Conservation (phyloP, 2,329 filamentous ascomycete genomes). For the Xylariaceae sp. region DNA sequence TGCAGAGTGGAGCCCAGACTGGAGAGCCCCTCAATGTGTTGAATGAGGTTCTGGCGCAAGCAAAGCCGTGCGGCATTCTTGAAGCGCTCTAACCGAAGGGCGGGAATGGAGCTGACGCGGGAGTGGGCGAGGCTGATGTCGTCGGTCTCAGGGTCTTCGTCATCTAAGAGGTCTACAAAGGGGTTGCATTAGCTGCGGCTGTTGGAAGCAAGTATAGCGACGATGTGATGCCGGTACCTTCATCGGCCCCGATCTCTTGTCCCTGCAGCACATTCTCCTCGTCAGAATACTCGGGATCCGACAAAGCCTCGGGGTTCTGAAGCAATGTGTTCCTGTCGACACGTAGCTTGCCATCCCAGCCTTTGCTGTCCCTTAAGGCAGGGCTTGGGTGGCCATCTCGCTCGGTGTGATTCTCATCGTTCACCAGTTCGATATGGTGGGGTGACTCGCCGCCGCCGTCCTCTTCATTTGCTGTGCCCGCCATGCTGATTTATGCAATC, state of each 20-base stretch:
- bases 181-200: constrained; percentile 7
- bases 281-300: constrained; percentile 82
- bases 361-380: constrained; percentile 55
- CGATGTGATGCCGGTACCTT: constrained; percentile 49
- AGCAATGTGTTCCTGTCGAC: constrained; percentile 66
- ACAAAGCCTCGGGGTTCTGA: constrained; percentile 74
- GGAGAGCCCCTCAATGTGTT: constrained; percentile 70
- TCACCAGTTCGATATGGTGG: constrained; percentile 44
- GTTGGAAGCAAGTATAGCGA: neutral
- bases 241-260: constrained; percentile 75
- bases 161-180: constrained; percentile 52
- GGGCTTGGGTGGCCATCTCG: constrained; percentile 36
- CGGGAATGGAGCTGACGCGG: constrained; percentile 72
- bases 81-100: constrained; percentile 81
- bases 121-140: constrained; percentile 91
- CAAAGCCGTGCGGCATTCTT: constrained; percentile 71
- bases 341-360: constrained; percentile 81
- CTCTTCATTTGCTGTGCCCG: constrained; percentile 16
- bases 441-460: constrained; percentile 23
- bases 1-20: constrained; percentile 61
- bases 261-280: constrained; percentile 63
- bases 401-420: constrained; percentile 35
- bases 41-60: constrained; percentile 87
- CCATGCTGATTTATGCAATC: constrained; percentile 31
- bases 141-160: constrained; percentile 57